Percentiles rank a stretch among this genome's conserved stretches.
Evolutionary conservation across 495 filamentous ascomycete genomes (phyloP).

Genomic region (Hypoxylon lienhwacheense): DNA sequence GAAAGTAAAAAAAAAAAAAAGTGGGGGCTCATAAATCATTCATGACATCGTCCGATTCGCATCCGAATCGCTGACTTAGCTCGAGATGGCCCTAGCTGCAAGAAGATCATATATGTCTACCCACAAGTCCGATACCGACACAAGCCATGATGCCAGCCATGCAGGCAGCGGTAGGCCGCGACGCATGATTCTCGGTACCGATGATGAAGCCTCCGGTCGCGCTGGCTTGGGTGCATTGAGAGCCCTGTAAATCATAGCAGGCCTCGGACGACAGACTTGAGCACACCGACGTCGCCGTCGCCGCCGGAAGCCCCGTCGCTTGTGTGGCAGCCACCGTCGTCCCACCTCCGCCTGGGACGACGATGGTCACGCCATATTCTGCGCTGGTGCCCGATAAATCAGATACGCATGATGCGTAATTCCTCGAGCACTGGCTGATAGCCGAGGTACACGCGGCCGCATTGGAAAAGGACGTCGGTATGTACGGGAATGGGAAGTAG

Average conservation of each 20-base stretch:
- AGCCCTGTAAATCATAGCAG: conserved; percentile 60
- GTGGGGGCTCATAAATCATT: conserved; percentile 26
- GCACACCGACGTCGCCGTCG: conserved; percentile 65
- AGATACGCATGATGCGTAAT: conserved; percentile 65
- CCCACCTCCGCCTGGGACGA: conserved; percentile 57
- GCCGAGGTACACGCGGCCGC: conserved; percentile 67
- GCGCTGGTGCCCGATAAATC: conserved; percentile 56
- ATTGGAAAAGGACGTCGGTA: conserved; percentile 67
- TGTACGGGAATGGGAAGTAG: conserved; percentile 67
- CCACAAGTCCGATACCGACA: conserved; percentile 33
- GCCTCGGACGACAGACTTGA: conserved; percentile 62
- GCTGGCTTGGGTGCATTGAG: conserved; percentile 53
- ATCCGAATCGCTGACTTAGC: background rate
- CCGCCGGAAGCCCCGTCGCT: conserved; percentile 38
- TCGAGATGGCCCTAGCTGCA: background rate
- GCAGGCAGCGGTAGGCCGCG: conserved; percentile 33
- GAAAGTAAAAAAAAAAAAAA: too few relatives aligned
- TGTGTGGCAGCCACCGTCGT: conserved; percentile 51
- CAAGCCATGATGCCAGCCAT: conserved; percentile 34
- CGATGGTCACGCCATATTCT: conserved; percentile 63
- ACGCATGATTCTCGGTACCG: conserved; percentile 28
- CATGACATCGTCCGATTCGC: conserved; percentile 29
- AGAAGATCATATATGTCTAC: conserved; percentile 27
- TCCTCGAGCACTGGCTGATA: conserved; percentile 64
- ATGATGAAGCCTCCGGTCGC: conserved; percentile 32